Conservation (phyloP, 169 alveolate species). For the Blepharisma undulans region DNA sequence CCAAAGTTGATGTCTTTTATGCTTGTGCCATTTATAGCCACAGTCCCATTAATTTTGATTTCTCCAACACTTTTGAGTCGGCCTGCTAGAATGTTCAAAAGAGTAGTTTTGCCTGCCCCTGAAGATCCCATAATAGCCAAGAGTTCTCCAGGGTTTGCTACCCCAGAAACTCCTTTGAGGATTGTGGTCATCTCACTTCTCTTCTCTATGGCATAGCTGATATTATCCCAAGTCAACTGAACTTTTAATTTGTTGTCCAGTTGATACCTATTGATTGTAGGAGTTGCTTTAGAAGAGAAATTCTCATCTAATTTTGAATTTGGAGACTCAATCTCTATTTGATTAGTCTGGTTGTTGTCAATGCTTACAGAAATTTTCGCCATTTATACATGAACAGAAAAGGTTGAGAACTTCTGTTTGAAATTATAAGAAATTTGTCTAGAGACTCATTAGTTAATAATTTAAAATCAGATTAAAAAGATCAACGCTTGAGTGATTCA, state of each 20-base stretch:
- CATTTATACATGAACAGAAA: neutral
- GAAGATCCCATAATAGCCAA: slow-evolving; percentile 63
- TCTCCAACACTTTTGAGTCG: slow-evolving; percentile 24
- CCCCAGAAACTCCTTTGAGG: slow-evolving; percentile 41
- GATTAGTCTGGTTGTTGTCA: neutral
- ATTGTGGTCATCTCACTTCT: neutral
- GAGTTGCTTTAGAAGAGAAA: neutral
- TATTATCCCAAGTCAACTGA: neutral
- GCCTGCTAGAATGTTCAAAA: slow-evolving; percentile 66
- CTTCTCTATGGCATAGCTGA: neutral
- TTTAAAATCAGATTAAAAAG: too few relatives aligned
- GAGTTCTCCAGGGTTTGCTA: slow-evolving; percentile 54
- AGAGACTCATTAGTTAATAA: too few relatives aligned
- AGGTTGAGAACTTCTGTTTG: neutral
- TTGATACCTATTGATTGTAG: neutral
- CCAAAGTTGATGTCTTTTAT: slow-evolving; percentile 25
- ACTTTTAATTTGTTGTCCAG: neutral
- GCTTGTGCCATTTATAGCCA: slow-evolving; percentile 37
- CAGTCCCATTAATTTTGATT: slow-evolving; percentile 31
- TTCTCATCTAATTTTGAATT: neutral
- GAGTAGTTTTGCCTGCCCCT: slow-evolving; percentile 81
- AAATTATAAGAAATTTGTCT: too few relatives aligned
- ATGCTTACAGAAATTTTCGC: neutral
- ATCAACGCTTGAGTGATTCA: too few relatives aligned
- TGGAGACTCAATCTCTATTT: neutral